Conservation (phyloP, 139 green algal genomes). For the Picochlorum sp. region DNA sequence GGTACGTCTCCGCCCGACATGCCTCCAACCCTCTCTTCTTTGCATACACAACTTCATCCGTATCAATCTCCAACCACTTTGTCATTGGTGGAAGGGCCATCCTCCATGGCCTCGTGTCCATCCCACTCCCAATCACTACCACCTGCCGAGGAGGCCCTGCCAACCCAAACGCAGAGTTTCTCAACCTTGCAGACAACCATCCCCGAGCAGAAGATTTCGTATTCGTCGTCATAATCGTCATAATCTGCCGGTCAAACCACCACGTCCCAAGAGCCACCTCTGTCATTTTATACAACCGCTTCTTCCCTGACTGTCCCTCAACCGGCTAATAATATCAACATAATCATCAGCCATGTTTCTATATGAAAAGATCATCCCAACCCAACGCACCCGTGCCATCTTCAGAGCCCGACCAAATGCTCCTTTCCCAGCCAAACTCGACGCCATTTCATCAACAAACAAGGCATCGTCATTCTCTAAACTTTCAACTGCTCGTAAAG, state of each 20-base stretch:
- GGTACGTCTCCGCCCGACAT: neutral
- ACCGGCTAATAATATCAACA: neutral
- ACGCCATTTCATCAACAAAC: conserved; percentile 3
- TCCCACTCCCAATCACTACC: conserved; percentile 41
- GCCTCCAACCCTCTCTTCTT: conserved; percentile 29
- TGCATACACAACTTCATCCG: conserved; percentile 34
- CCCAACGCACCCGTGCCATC: neutral
- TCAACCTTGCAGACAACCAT: conserved; percentile 11
- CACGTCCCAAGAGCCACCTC: conserved; percentile 6
- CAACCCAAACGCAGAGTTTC: neutral
- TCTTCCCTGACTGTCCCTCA: neutral
- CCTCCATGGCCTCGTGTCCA: conserved; percentile 62
- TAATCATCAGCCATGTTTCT: too few relatives aligned
- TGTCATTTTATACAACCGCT: conserved; percentile 11
- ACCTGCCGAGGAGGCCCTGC: conserved; percentile 12
- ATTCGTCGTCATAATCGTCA: conserved; percentile 3
- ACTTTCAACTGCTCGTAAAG: conserved; percentile 9
- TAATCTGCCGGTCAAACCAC: conserved; percentile 26
- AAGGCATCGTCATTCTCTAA: conserved; percentile 9
- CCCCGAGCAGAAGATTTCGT: neutral
- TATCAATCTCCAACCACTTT: conserved; percentile 61
- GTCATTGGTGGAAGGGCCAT: conserved; percentile 44
- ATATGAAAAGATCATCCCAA: too few relatives aligned
- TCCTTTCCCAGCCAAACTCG: neutral
- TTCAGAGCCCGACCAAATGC: conserved; percentile 3